Conservation (phyloP, 2,329 filamentous ascomycete genomes). For the Penicillium frequentans region DNA sequence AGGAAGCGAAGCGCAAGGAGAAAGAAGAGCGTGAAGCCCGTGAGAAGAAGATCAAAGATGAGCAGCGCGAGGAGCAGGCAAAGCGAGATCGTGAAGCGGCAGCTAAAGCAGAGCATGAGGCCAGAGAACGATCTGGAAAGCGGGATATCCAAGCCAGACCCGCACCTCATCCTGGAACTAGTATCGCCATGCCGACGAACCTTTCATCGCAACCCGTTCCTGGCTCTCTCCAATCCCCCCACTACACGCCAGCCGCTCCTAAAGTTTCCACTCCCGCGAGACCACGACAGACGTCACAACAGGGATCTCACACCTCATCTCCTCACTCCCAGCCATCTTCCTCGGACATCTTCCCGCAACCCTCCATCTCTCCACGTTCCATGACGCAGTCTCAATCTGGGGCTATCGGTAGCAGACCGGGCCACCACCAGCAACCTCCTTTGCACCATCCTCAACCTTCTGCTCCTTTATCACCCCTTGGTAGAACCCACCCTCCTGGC, state of each 20-base stretch:
- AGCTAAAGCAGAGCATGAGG: constrained; percentile 48
- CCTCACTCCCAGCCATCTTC: constrained; percentile 55
- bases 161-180: constrained; percentile 58
- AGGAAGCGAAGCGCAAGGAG: constrained; percentile 74
- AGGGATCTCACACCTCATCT: constrained; percentile 67
- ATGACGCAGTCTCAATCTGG: constrained; percentile 66
- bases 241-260: constrained; percentile 74
- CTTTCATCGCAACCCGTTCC: constrained; percentile 54
- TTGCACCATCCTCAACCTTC: constrained; percentile 60
- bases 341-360: constrained; percentile 60
- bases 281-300: constrained; percentile 75
- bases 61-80: constrained; percentile 51
- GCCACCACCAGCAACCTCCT: constrained; percentile 50
- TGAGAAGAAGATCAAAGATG: constrained; percentile 66
- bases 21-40: constrained; percentile 60
- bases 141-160: constrained; percentile 49
- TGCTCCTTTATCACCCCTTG: constrained; percentile 65
- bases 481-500: constrained; percentile 56
- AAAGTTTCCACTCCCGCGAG: constrained; percentile 81
- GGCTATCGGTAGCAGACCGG: constrained; percentile 63
- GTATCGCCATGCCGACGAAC: constrained; percentile 54
- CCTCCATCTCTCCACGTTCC: constrained; percentile 60
- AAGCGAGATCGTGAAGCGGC: constrained; percentile 60
- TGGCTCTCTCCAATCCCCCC: constrained; percentile 68
- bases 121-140: constrained; percentile 36